Conservation (phyloP, 1,139 yeast species). For the Arxiozyma heterogenica region DNA sequence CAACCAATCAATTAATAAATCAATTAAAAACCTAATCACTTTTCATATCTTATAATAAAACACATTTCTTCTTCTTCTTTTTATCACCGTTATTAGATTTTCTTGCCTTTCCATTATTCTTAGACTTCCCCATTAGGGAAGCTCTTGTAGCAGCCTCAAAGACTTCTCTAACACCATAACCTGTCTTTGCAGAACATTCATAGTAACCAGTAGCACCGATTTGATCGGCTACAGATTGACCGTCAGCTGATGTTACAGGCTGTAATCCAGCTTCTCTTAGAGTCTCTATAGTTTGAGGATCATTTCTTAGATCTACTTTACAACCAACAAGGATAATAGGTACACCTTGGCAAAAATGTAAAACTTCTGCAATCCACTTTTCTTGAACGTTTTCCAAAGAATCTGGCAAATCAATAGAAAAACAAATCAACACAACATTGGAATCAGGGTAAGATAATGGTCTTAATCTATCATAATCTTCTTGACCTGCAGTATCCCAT, state of each 20-base stretch:
- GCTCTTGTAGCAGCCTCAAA: conserved; percentile 85
- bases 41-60: conserved; percentile 22
- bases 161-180: conserved; percentile 83
- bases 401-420: conserved; percentile 84
- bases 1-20: neutral
- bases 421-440: conserved; percentile 82
- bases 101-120: conserved; percentile 23
- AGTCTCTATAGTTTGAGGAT: conserved; percentile 63
- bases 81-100: conserved; percentile 11
- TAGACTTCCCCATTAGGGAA: conserved; percentile 29
- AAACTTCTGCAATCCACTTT: conserved; percentile 88
- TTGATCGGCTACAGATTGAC: conserved; percentile 74
- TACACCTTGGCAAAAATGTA: conserved; percentile 89
- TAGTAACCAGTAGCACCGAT: conserved; percentile 80
- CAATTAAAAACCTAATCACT: neutral
- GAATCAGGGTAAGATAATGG: conserved; percentile 90
- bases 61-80: conserved; percentile 34
- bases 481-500: conserved; percentile 70
- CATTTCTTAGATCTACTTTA: conserved; percentile 80
- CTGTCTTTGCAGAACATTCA: conserved; percentile 91
- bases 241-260: conserved; percentile 72
- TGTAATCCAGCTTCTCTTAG: conserved; percentile 63
- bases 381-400: conserved; percentile 86
- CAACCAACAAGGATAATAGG: conserved; percentile 91
- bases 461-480: conserved; percentile 70